Conservation (phyloP, 371 early-diverging fungal genomes). For the Mycotypha africana region DNA sequence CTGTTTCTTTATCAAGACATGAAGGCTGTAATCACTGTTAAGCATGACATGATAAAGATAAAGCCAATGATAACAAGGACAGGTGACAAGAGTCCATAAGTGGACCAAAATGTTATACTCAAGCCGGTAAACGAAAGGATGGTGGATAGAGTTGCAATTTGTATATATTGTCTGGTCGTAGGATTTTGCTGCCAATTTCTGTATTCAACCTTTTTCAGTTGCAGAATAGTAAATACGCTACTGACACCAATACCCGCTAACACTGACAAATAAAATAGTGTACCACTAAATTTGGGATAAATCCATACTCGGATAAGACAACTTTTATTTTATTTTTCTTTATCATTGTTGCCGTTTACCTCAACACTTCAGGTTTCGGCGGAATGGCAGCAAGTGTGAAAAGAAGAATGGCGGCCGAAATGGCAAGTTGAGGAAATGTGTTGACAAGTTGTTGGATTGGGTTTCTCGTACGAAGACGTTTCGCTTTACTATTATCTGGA, state of each 20-base stretch:
- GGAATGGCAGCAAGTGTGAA: slow-evolving; percentile 3
- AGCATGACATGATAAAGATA: slow-evolving; percentile 4
- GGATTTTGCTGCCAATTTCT: slow-evolving; percentile 20
- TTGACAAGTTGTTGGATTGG: slow-evolving; percentile 10
- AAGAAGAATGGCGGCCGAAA: slow-evolving; percentile 13
- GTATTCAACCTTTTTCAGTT: slow-evolving; percentile 15
- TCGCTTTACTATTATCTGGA: not conserved
- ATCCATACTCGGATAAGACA: too few relatives aligned
- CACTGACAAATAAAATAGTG: slow-evolving; percentile 6
- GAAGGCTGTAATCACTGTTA: slow-evolving; percentile 5
- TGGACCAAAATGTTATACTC: slow-evolving; percentile 10
- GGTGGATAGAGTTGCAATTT: slow-evolving; percentile 11
- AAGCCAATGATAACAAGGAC: slow-evolving; percentile 5
- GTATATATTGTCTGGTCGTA: slow-evolving; percentile 14
- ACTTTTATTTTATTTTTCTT: too few relatives aligned
- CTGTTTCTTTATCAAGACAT: not conserved
- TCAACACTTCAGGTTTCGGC: not conserved
- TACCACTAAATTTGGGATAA: not conserved
- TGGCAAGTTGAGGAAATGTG: slow-evolving; percentile 16
- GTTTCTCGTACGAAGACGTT: not conserved
- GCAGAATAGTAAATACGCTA: slow-evolving; percentile 9
- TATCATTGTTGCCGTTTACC: too few relatives aligned
- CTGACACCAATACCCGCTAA: slow-evolving; percentile 3
- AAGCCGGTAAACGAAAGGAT: slow-evolving; percentile 16
- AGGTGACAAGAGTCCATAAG: slow-evolving; percentile 14